Base-by-base conservation (phyloP, 129 eudicot species). In the Glebionis coronaria region DNA sequence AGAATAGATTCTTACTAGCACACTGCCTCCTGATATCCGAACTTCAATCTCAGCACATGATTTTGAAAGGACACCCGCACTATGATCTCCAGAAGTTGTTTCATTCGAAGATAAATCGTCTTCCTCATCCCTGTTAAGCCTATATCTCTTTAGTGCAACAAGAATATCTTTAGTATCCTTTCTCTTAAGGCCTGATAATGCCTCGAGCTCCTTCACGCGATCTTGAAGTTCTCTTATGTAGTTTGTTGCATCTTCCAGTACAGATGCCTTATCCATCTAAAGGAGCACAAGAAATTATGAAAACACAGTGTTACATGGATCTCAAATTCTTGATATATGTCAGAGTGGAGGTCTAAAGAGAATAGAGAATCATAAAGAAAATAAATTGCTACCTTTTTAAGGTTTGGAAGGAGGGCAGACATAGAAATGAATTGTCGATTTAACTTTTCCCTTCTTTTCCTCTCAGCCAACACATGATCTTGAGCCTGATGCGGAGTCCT, bases 261-360 rank as follows among this genome's bases (percentile, higher is more conserved):
- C 65, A 3, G 91, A 79, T 2, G 83, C 80, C 69, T 82, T 85
- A 52, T 85, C 91, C 78, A 85, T 64, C 85, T 85, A 73, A 38
- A 60, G 61, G 54, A 3, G 15, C 3, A 10, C 38, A 9, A 4
- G 1, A 15, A 29, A 14, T 64, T 38, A 62, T 20, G 28, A 18
- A 10, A 15, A 38, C 44, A 61, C 9, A 38, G 3, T 23, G 16
- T 18, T n/a, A 13, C 44, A 19, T 25, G 19, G 16, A 12, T 20
- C 3, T 16, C 4, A 5, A 28, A 19, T 8, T 13, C 25, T 23
- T 2, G 1, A 23, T 23, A 23, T 23, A 23, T 23, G 25, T 23
- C 38, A 29, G 3, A 10, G n/a, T 12, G 8, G 56, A 16, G 12
- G 3, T 6, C 1, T 5, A 3, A 20, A 8, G 23, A 51, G 0